Evolutionary conservation across 2,329 filamentous ascomycete species (phyloP).

Genomic region (Fusarium dlaminii): DNA sequence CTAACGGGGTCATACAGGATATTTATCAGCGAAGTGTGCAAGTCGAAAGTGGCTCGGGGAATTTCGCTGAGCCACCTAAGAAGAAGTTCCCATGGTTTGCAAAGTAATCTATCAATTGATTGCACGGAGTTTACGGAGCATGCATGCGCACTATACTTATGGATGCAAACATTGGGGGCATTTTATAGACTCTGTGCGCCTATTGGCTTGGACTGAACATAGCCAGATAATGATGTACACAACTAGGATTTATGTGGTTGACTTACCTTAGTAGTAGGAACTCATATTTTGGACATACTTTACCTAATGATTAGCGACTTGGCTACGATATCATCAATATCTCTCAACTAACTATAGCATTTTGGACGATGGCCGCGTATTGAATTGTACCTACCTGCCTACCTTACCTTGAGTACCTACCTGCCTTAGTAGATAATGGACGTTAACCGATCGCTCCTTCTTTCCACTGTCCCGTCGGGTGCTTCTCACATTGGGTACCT

Average conservation of each 20-base stretch:
- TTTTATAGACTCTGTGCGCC: slow-evolving; percentile 34
- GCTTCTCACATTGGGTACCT: not conserved
- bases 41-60: slow-evolving; percentile 62
- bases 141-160: slow-evolving; percentile 14
- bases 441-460: not conserved
- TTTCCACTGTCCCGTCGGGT: not conserved
- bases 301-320: slow-evolving; percentile 1
- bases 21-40: slow-evolving; percentile 71
- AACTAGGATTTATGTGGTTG: slow-evolving; percentile 4
- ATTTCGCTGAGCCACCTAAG: slow-evolving; percentile 60
- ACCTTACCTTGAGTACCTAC: too few species aligned
- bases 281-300: slow-evolving; percentile 25
- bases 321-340: not conserved
- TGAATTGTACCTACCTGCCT: not conserved
- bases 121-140: slow-evolving; percentile 42
- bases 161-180: slow-evolving; percentile 23
- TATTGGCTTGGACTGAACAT: slow-evolving; percentile 17
- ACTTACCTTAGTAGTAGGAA: not conserved
- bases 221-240: slow-evolving; percentile 6
- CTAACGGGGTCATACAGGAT: slow-evolving; percentile 57
- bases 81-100: slow-evolving; percentile 75
- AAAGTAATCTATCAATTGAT: slow-evolving; percentile 50
- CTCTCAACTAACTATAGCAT: not conserved
- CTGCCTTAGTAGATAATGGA: not conserved
- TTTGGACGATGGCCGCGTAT: not conserved